Evolutionary conservation across 192 early-diverging fungal species (phyloP), one percentile per base, ranked within the genome.

Genomic region (Mortierella hygrophila): DNA sequence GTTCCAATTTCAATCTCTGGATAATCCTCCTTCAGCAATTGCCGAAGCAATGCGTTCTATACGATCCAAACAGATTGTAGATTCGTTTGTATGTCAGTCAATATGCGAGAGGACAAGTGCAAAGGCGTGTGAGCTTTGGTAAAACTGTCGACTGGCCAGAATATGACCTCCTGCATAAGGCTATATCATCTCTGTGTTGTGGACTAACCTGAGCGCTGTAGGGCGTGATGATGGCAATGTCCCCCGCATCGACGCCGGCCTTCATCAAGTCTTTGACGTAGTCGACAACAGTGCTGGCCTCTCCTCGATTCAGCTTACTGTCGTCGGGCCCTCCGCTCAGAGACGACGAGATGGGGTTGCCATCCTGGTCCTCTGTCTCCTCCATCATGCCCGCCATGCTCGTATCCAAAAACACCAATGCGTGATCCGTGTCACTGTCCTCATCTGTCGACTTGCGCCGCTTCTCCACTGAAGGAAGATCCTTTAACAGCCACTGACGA

Each of bases 151-250:
- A 20, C 16, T 52, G 18, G 15, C 2, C 49, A 3, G 2, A 6
- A 20, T 18, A 52, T 3, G 18, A 5, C 41, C 69, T 32, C 20
- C 29, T 72, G 71, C n/a, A 38, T 6, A 38, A 21, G 20, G 38
- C 41, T 11, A 76, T 40, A 5, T 81, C 54, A 76, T 26, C 26
- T 57, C 10, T 57, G 9, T 57, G 55, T 26, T 3, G 83, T 68
- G 89, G 65, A 16, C 91, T 84, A 10, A 96, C 95, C 80, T 97
- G 97, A 0, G 94, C 95, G 35, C 92, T 92, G 87, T 99, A 99
- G 1, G 97, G 97, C 8, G 95, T 95, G 68, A 98, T 97, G 40
- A 99, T 93, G 11, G 93, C 96, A 81, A 99, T 97, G 23, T 95
- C 92, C 1, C 78, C 77, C 6, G 92, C 60, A 0, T 40, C 16